Percentiles rank a stretch among this genome's conserved stretches.
phyloP scores from a whole-genome alignment of 305 asterid species.

The Striga hermonthica region DNA sequence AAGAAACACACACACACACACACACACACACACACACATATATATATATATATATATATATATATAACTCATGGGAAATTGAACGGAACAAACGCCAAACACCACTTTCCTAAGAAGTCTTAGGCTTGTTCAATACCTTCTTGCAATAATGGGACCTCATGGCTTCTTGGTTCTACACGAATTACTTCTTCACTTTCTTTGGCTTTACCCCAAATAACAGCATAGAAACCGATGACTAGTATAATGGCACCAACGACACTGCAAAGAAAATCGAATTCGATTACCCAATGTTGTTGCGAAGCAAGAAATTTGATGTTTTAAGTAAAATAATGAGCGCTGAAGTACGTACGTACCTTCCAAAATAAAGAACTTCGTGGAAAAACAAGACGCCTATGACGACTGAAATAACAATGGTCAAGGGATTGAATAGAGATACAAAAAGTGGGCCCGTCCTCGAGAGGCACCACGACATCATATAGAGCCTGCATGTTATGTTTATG shows the following conservation, averaged over 20 bases:
- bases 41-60: too few species aligned
- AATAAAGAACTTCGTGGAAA: conserved; percentile 42
- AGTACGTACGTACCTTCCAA: conserved; percentile 42
- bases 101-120: not conserved
- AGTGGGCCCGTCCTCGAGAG: conserved; percentile 53
- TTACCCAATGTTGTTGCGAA: not conserved
- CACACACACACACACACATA: too few species aligned
- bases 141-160: conserved; percentile 40
- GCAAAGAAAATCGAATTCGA: conserved; percentile 20
- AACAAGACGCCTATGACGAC: conserved; percentile 42
- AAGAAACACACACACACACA: too few species aligned
- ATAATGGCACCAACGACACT: conserved; percentile 47
- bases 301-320: not conserved
- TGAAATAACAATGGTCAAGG: conserved; percentile 47
- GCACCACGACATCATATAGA: conserved; percentile 56
- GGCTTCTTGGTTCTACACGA: conserved; percentile 29
- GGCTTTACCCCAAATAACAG: conserved; percentile 50
- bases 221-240: conserved; percentile 47
- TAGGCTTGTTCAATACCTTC: conserved; percentile 37
- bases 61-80: too few species aligned
- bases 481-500: conserved; percentile 45
- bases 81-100: not conserved
- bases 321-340: not conserved
- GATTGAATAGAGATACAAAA: conserved; percentile 52
- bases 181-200: conserved; percentile 31